Evolutionary conservation across 495 filamentous ascomycete genomes (phyloP).

Genomic region (Margaritispora aquatica): DNA sequence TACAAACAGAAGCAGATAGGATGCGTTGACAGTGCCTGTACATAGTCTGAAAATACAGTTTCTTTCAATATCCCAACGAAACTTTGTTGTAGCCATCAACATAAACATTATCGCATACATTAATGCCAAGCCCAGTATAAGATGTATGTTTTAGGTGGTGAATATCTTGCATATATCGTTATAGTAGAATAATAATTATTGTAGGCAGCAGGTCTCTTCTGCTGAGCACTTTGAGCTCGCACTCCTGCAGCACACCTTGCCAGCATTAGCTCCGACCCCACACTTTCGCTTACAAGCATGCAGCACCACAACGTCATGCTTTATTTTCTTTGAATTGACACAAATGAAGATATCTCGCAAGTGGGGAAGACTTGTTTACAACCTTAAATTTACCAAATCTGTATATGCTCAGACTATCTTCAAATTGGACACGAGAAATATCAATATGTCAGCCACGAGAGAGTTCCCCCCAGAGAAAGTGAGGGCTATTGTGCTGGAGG

Average conservation of each 20-base stretch:
- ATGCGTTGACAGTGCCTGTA: no score
- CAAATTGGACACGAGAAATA: not conserved
- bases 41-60: no score
- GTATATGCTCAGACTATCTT: not conserved
- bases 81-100: no score
- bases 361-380: no score
- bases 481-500: slow-evolving; percentile 40
- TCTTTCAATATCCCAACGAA: no score
- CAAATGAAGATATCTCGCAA: not conserved
- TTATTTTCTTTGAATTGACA: not conserved
- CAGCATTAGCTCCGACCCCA: slow-evolving; percentile 1
- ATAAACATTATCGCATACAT: no score
- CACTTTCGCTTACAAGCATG: not conserved
- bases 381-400: not conserved
- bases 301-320: not conserved
- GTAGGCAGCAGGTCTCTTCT: not conserved
- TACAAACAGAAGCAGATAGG: no score
- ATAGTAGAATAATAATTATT: no score
- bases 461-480: slow-evolving; percentile 45
- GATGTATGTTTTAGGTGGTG: no score
- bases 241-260: slow-evolving; percentile 6
- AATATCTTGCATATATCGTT: no score
- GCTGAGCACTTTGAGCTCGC: not conserved
- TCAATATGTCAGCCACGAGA: slow-evolving; percentile 8
- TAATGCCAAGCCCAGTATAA: no score